Evolutionary conservation across 1,284 basidiomycete species (phyloP).

Genomic region (Moesziomyces sp.): DNA sequence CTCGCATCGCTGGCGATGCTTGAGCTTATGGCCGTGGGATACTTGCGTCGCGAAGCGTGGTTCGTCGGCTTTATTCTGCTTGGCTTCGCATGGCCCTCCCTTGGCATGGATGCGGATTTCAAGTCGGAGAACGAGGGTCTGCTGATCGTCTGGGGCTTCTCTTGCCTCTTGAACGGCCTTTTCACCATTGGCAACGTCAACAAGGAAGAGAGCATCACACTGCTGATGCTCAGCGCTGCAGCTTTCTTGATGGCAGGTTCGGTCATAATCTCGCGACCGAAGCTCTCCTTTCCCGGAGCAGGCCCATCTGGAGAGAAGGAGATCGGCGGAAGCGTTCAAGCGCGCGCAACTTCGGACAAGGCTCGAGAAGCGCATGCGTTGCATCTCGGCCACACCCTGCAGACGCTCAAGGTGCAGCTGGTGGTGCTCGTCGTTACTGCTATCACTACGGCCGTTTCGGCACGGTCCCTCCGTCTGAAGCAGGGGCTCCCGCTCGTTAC

Average conservation of each 20-base stretch:
- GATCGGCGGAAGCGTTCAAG: neutral
- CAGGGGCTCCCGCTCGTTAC: conserved; percentile 76
- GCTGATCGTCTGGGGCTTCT: conserved; percentile 71
- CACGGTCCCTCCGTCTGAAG: conserved; percentile 75
- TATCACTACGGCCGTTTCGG: conserved; percentile 73
- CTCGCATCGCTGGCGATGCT: conserved; percentile 31
- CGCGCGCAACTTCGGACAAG: neutral
- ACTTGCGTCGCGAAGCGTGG: conserved; percentile 75
- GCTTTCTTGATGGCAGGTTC: conserved; percentile 36
- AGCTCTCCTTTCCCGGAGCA: conserved; percentile 29
- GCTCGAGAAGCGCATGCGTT: conserved; percentile 6
- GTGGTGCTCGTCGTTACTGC: conserved; percentile 71
- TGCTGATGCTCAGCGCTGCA: conserved; percentile 49
- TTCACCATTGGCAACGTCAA: conserved; percentile 81
- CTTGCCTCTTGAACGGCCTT: conserved; percentile 74
- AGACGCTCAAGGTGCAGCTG: conserved; percentile 54
- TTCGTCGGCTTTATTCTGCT: conserved; percentile 76
- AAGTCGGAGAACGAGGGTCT: conserved; percentile 63
- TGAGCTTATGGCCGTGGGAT: conserved; percentile 79
- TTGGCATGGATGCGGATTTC: conserved; percentile 40
- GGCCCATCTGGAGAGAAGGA: neutral
- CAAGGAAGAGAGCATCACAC: conserved; percentile 74
- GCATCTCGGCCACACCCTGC: conserved; percentile 42
- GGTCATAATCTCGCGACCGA: conserved; percentile 14
- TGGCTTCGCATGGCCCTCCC: conserved; percentile 74